phyloP scores from a whole-genome alignment of 2,329 filamentous ascomycete species.

The Beauveria scarabaeidicola region DNA sequence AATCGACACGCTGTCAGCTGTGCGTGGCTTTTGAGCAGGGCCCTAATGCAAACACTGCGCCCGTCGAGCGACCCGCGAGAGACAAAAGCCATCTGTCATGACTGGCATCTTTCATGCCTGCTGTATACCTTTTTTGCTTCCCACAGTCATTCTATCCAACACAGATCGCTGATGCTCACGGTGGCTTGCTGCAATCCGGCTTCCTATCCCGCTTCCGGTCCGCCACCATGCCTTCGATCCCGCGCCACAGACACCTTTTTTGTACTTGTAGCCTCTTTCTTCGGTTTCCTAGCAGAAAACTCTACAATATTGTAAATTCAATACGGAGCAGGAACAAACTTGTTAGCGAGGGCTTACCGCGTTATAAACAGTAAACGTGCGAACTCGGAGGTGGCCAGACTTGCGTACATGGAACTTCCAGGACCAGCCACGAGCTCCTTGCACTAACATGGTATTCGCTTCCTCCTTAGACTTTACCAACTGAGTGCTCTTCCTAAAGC shows the following conservation, averaged over 20 bases:
- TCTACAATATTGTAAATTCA: background rate
- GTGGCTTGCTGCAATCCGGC: background rate
- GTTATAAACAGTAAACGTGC: background rate
- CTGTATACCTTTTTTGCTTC: background rate
- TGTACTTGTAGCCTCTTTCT: background rate
- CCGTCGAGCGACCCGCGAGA: background rate
- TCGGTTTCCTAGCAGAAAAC: background rate
- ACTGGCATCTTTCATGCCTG: background rate
- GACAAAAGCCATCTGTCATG: background rate
- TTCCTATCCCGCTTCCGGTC: background rate
- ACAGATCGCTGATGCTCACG: background rate
- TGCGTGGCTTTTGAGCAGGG: background rate
- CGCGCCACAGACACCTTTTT: background rate
- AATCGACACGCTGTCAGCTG: background rate
- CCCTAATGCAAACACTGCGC: background rate
- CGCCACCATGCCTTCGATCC: background rate
- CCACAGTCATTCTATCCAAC: background rate
- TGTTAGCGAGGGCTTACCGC: background rate
- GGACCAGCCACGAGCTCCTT: too few species aligned
- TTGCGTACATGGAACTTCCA: too few species aligned
- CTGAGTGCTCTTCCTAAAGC: background rate
- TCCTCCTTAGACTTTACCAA: too few species aligned
- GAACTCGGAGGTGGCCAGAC: too few species aligned
- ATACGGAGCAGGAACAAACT: background rate
- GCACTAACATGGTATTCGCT: too few species aligned